Evolutionary conservation across 495 filamentous ascomycete species (phyloP), one percentile per base, ranked within the genome.

Genomic region (Daldinia concentrica): DNA sequence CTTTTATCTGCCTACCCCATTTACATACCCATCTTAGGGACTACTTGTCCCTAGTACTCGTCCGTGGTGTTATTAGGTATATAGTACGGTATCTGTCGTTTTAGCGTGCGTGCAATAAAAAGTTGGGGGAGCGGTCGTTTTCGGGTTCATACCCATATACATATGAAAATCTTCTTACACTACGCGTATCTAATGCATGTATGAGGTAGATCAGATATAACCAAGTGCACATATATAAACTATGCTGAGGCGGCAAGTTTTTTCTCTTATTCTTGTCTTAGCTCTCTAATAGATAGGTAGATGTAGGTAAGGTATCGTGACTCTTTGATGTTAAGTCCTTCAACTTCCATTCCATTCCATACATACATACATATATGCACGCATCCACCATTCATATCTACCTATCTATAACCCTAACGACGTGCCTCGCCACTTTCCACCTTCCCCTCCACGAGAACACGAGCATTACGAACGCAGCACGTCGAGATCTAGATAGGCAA

Each of bases 61-160:
- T 24, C 3, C 3, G 4, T 3, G 2, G 17, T 24, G n/a, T 12
- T 30, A 29, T 52, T 30, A 15, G 37, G 37, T 14, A 55, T 43
- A 41, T 58, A 66, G 6, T 57, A 59, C 3, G 1, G 24, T 51
- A 64, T 70, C 68, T 56, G 15, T 65, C 36, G 27, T 51, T 70
- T 70, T 55, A 66, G 68, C 68, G 58, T 62, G 37, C 41, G 32
- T 50, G 57, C 8, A 50, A 58, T 56, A 43, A 66, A 48, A 66
- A 62, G 45, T 39, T 58, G 15, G 36, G 6, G 58, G 58, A 50
- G 68, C 63, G 62, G 51, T 62, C 68, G 30, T 56, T 71, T 66
- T 66, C 9, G 24, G 37, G 17, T 45, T 26, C 8, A 30, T 30
- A 30, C 50, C 32, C 7, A 54, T 64, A 56, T 32, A 55, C 14